These are phyloP conservation scores for Coleophoma eucalyptorum DNA, from an alignment of 2,329 filamentous ascomycete genomes.

Conservation along the genomic window DNA sequence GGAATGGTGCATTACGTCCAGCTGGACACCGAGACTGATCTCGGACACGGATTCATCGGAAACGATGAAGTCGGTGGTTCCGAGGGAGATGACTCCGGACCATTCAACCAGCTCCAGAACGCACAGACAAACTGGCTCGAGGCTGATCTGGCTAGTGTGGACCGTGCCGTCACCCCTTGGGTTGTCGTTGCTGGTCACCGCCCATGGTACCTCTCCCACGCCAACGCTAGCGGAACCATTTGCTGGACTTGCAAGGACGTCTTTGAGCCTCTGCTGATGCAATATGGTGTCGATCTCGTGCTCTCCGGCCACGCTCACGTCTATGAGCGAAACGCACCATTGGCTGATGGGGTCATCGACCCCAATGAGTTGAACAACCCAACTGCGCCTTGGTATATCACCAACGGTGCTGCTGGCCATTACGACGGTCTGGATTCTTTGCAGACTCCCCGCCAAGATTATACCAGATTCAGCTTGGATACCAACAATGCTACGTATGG, in stretches of 20 bases:
- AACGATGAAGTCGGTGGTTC: too few relatives aligned
- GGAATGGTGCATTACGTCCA: slow-evolving; percentile 51
- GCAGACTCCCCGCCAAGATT: too few relatives aligned
- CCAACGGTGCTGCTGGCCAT: slow-evolving; percentile 25
- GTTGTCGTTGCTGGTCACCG: slow-evolving; percentile 12
- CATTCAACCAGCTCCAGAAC: too few relatives aligned
- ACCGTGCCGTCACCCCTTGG: slow-evolving; percentile 18
- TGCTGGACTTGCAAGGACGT: slow-evolving; percentile 38
- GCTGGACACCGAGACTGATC: slow-evolving; percentile 27
- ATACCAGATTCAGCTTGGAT: slow-evolving; percentile 9
- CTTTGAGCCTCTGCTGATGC: slow-evolving; percentile 39
- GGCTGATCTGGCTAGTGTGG: slow-evolving; percentile 21
- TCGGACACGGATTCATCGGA: too few relatives aligned
- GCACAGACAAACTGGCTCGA: too few relatives aligned
- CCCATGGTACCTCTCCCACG: slow-evolving; percentile 11
- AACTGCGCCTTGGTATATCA: slow-evolving; percentile 23
- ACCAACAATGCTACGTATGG: slow-evolving; percentile 29
- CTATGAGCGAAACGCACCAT: slow-evolving; percentile 31
- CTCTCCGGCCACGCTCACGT: slow-evolving; percentile 39
- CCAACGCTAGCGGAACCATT: neutral
- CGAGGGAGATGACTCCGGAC: too few relatives aligned
- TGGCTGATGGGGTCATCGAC: too few relatives aligned
- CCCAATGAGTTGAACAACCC: slow-evolving; percentile 18
- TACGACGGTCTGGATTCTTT: slow-evolving; percentile 25
- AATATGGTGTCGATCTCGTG: slow-evolving; percentile 41